Evolutionary conservation across 768 basidiomycete genomes (phyloP).

Genomic region (Wakefieldia striispora): DNA sequence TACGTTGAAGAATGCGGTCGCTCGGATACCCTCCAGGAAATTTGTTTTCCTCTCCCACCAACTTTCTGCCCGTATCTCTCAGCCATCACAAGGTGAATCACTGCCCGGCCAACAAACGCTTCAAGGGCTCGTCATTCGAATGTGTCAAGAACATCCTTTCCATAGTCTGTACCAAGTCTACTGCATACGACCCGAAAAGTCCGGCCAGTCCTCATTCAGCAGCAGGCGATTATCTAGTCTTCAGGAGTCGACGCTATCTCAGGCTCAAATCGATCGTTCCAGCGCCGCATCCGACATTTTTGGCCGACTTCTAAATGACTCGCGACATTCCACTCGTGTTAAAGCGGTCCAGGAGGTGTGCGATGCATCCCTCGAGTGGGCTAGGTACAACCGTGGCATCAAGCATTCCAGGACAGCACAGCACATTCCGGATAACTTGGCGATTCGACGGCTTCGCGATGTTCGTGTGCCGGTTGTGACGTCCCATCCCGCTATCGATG

Average conservation of each 20-base stretch:
- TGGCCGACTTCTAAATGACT: slow-evolving; percentile 47
- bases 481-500: slow-evolving; percentile 63
- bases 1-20: slow-evolving; percentile 45
- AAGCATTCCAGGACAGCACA: slow-evolving; percentile 27
- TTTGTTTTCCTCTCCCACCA: slow-evolving; percentile 93
- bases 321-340: slow-evolving; percentile 38
- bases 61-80: slow-evolving; percentile 83
- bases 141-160: slow-evolving; percentile 91
- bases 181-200: slow-evolving; percentile 52
- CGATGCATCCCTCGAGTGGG: slow-evolving; percentile 70
- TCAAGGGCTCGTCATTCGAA: slow-evolving; percentile 61
- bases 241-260: slow-evolving; percentile 35
- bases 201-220: slow-evolving; percentile 16
- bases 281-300: slow-evolving; percentile 66
- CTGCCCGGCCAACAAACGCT: slow-evolving; percentile 55
- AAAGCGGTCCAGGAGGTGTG: slow-evolving; percentile 59
- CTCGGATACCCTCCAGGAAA: slow-evolving; percentile 76
- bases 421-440: slow-evolving; percentile 44
- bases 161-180: slow-evolving; percentile 90
- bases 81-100: slow-evolving; percentile 28
- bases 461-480: slow-evolving; percentile 86
- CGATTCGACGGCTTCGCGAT: slow-evolving; percentile 48
- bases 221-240: slow-evolving; percentile 48
- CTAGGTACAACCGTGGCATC: slow-evolving; percentile 41
- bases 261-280: slow-evolving; percentile 52